Evolutionary conservation across 164 flowering plant species (phyloP).

Genomic region (Vitis labrusca): DNA sequence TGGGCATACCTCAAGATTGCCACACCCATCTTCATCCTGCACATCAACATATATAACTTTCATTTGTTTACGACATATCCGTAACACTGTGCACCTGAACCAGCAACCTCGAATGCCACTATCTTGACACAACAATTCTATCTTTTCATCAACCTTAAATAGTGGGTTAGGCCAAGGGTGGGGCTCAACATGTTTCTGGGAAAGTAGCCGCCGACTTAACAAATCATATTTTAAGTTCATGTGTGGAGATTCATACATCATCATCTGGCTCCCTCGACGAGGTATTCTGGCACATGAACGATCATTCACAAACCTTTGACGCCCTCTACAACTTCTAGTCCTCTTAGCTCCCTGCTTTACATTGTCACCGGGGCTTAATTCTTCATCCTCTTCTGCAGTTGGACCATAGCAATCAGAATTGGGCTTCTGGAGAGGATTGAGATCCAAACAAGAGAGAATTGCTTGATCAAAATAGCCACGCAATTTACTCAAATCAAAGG

Average conservation of each 20-base stretch:
- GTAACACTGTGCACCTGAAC: constrained; percentile 78
- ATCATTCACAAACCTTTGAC: constrained; percentile 26
- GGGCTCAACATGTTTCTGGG: constrained; percentile 30
- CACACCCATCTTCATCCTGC: constrained; percentile 65
- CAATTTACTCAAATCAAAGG: constrained; percentile 77
- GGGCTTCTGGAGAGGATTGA: constrained; percentile 22
- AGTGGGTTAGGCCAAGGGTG: constrained; percentile 17
- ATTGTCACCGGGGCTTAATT: constrained; percentile 34
- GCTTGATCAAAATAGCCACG: constrained; percentile 81
- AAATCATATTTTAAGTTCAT: constrained; percentile 37
- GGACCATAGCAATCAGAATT: constrained; percentile 17
- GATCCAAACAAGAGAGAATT: constrained; percentile 61
- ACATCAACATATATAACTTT: constrained; percentile 80
- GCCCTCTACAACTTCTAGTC: constrained; percentile 50
- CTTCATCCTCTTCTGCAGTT: constrained; percentile 48
- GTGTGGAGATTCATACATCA: constrained; percentile 22
- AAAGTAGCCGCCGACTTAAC: constrained; percentile 28
- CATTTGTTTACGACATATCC: constrained; percentile 46
- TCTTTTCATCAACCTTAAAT: constrained; percentile 57
- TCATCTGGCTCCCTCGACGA: constrained; percentile 13
- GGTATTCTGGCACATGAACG: constrained; percentile 26
- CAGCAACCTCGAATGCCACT: constrained; percentile 95
- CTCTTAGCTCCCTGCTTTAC: constrained; percentile 54
- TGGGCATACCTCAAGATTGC: constrained; percentile 77
- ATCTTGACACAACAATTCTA: constrained; percentile 86